These are phyloP conservation scores for Penicillium verrucosum DNA, from an alignment of 2,329 filamentous ascomycete species.

Conservation along the genomic window DNA sequence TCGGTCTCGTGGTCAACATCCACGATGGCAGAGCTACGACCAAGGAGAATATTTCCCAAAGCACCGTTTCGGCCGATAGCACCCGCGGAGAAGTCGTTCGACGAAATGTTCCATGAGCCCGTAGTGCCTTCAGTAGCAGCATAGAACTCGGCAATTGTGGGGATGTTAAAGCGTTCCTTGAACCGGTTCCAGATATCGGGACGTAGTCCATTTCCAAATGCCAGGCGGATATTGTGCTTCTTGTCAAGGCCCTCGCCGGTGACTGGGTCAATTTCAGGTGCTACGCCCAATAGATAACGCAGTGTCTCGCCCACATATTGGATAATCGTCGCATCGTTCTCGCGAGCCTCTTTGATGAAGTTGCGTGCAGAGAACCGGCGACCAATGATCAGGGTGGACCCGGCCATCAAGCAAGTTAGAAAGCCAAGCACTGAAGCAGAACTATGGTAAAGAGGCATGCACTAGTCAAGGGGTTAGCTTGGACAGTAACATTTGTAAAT, in stretches of 20 bases:
- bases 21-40: conserved; percentile 56
- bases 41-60: conserved; percentile 56
- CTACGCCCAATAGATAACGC: conserved; percentile 71
- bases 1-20: conserved; percentile 70
- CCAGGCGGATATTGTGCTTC: conserved; percentile 68
- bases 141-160: conserved; percentile 75
- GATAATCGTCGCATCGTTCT: conserved; percentile 67
- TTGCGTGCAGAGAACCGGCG: conserved; percentile 72
- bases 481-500: background rate
- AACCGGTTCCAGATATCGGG: conserved; percentile 84
- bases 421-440: conserved; percentile 72
- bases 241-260: conserved; percentile 69
- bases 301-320: conserved; percentile 89
- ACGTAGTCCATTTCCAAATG: conserved; percentile 80
- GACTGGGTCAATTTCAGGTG: conserved; percentile 57
- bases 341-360: conserved; percentile 75
- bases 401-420: conserved; percentile 56
- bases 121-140: conserved; percentile 70
- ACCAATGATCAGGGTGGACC: conserved; percentile 67
- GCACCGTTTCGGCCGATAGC: conserved; percentile 72
- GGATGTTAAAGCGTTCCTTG: conserved; percentile 74
- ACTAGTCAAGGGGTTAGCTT: conserved; percentile 44
- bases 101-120: conserved; percentile 68
- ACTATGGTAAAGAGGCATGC: conserved; percentile 87
- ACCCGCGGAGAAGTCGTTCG: conserved; percentile 70